phyloP scores from a whole-genome alignment of 768 basidiomycete species.

The Dioszegia crocea region DNA sequence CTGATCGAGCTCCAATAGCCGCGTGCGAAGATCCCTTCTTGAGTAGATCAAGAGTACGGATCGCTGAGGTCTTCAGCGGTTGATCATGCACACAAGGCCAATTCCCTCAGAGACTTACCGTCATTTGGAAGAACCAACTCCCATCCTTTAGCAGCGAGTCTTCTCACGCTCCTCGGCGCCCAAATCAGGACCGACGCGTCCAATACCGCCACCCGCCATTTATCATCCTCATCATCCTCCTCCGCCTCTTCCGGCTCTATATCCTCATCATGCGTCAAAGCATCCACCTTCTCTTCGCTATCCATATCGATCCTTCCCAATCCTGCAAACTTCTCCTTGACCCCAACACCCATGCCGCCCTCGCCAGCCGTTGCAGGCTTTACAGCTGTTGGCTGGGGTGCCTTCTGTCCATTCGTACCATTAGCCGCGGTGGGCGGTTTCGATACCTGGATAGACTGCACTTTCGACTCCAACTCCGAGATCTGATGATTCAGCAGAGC shows the following conservation, averaged over 20 bases:
- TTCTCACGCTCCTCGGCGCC: conserved; percentile 58
- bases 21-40: conserved; percentile 81
- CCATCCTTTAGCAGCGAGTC: conserved; percentile 70
- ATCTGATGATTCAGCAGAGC: conserved; percentile 46
- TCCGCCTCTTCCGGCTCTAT: conserved; percentile 14
- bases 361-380: too few species aligned
- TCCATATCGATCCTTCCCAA: conserved; percentile 11
- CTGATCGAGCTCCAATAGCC: conserved; percentile 76
- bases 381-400: too few species aligned
- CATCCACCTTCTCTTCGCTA: conserved; percentile 6
- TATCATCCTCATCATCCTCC: conserved; percentile 17
- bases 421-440: not conserved
- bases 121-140: conserved; percentile 83
- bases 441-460: conserved; percentile 17
- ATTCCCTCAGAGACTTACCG: conserved; percentile 57
- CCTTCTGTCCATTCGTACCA: too few species aligned
- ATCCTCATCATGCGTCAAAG: conserved; percentile 13
- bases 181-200: conserved; percentile 45
- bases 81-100: too few species aligned
- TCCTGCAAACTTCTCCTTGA: conserved; percentile 2
- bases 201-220: conserved; percentile 40
- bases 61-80: conserved; percentile 55
- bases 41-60: conserved; percentile 84
- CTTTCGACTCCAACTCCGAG: conserved; percentile 41
- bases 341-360: too few species aligned